A percentile compares a stretch with the other conserved stretches of the same genome.
These are phyloP conservation scores for Aspergillus sclerotioniger DNA, from an alignment of 495 filamentous ascomycete species.

Conservation along the genomic window DNA sequence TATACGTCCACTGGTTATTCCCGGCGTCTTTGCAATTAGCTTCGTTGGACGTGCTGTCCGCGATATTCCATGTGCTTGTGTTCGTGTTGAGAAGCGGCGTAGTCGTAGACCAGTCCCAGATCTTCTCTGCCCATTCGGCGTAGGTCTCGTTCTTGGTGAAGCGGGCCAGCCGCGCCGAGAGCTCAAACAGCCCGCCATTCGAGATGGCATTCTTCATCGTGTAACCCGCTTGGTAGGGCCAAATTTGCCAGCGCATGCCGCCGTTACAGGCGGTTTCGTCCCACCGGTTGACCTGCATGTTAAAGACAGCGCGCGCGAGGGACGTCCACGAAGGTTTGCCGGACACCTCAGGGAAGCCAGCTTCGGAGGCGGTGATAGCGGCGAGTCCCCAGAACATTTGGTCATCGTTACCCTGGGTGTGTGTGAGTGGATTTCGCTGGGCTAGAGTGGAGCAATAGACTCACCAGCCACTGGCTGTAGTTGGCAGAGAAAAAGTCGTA, in stretches of 20 bases:
- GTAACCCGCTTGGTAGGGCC: conserved; percentile 44
- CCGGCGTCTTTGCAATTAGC: conserved; percentile 56
- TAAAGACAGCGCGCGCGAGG: conserved; percentile 71
- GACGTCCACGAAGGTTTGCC: conserved; percentile 64
- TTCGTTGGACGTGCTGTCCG: conserved; percentile 49
- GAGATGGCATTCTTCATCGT: conserved; percentile 65
- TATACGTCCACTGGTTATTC: conserved; percentile 64
- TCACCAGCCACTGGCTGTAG: conserved; percentile 30
- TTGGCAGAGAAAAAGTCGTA: conserved; percentile 41
- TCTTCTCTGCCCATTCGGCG: conserved; percentile 59
- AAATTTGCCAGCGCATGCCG: conserved; percentile 53
- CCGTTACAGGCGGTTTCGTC: conserved; percentile 42
- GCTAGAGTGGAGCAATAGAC: not conserved
- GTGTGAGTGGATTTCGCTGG: not conserved
- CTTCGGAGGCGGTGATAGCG: conserved; percentile 49
- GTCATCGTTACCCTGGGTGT: conserved; percentile 47
- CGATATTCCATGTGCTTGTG: conserved; percentile 50
- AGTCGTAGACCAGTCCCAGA: conserved; percentile 57
- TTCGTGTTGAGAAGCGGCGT: conserved; percentile 52
- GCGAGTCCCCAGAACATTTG: conserved; percentile 55
- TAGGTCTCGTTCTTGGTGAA: conserved; percentile 65
- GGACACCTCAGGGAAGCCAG: conserved; percentile 36
- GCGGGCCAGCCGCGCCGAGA: conserved; percentile 61
- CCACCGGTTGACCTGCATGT: conserved; percentile 56
- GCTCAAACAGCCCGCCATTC: conserved; percentile 65